phyloP scores from a whole-genome alignment of 768 basidiomycete genomes.

The Austroboletus festivus region DNA sequence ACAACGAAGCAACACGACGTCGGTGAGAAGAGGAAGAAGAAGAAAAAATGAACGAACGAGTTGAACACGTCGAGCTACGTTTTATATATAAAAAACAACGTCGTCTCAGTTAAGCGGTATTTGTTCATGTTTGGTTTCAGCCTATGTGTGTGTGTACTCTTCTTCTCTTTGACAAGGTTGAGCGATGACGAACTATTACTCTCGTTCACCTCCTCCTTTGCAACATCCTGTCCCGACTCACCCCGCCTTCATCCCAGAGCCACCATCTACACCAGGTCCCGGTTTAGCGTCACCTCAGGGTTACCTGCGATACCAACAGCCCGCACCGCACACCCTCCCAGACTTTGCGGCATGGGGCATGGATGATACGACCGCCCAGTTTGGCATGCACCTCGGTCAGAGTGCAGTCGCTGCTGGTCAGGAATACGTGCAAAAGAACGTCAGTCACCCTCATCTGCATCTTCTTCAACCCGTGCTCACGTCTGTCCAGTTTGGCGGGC shows the following conservation, averaged over 20 bases:
- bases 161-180: background rate
- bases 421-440: conserved; percentile 94
- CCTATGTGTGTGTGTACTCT: background rate
- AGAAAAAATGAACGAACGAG: conserved; percentile 16
- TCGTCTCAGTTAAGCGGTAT: conserved; percentile 10
- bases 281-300: conserved; percentile 63
- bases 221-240: conserved; percentile 89
- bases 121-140: conserved; percentile 17
- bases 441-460: conserved; percentile 37
- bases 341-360: conserved; percentile 76
- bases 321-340: conserved; percentile 35
- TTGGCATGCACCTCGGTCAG: conserved; percentile 93
- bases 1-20: conserved; percentile 2
- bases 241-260: conserved; percentile 81
- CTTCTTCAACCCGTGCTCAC: conserved; percentile 6
- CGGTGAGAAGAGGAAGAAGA: conserved; percentile 9
- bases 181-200: conserved; percentile 35
- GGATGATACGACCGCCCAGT: conserved; percentile 90
- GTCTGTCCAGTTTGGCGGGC: conserved; percentile 62
- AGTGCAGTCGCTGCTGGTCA: conserved; percentile 92
- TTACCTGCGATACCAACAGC: conserved; percentile 37
- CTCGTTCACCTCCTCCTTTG: conserved; percentile 70
- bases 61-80: no score
- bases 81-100: no score
- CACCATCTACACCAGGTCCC: conserved; percentile 68